Evolutionary conservation across 352 stramenopile species (phyloP).

Genomic region (Pythium diclinum): DNA sequence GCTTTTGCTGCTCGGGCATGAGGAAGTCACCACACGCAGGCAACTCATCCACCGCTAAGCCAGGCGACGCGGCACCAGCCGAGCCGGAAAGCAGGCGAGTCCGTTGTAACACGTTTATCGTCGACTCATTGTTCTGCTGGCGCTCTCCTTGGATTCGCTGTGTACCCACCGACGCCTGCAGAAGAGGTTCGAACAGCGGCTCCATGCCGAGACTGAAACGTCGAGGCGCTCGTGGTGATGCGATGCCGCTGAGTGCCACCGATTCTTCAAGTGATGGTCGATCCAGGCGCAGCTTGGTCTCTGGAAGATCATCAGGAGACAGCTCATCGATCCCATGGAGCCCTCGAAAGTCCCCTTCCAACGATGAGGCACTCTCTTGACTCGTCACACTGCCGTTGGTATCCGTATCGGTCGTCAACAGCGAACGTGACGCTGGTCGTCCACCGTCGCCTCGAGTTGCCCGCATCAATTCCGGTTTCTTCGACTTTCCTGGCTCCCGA

Average conservation of each 20-base stretch:
- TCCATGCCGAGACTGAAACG: constrained; percentile 66
- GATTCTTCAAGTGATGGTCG: neutral
- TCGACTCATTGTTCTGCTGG: neutral
- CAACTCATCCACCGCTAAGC: constrained; percentile 13
- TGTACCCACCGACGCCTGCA: constrained; percentile 63
- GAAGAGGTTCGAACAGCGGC: constrained; percentile 69
- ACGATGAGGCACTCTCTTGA: constrained; percentile 14
- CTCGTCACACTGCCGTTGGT: constrained; percentile 16
- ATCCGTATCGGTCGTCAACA: neutral
- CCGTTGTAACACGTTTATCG: neutral
- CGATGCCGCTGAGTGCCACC: neutral
- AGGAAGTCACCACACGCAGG: neutral
- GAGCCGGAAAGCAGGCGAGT: constrained; percentile 20
- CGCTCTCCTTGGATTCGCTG: constrained; percentile 39
- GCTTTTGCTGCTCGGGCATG: constrained; percentile 35
- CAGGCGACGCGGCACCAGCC: constrained; percentile 1
- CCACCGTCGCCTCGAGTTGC: constrained; percentile 1
- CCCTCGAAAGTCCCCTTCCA: constrained; percentile 3
- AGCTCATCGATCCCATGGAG: constrained; percentile 25
- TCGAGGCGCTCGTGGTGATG: constrained; percentile 23
- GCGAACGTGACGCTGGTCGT: neutral
- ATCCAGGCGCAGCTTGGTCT: constrained; percentile 19
- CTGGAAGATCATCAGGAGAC: constrained; percentile 23
- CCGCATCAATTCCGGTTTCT: constrained; percentile 14
- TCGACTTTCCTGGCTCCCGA: constrained; percentile 11